phyloP scores from a whole-genome alignment of 371 early-diverging fungal species.

The Actinomucor elegans region DNA sequence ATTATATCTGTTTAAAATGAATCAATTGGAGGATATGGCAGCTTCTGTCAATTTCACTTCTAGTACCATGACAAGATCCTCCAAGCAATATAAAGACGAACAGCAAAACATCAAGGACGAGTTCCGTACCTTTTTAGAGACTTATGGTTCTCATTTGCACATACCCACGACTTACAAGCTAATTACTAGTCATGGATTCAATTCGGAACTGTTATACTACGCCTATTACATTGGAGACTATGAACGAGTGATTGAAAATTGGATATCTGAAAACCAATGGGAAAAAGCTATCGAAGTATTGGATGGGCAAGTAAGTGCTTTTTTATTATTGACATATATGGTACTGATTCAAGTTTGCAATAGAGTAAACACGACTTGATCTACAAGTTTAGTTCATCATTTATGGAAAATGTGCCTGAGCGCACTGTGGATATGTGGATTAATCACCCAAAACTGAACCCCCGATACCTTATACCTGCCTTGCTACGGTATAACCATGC shows the following conservation, averaged over 20 bases:
- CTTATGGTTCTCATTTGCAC: conserved; percentile 64
- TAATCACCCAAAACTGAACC: conserved; percentile 76
- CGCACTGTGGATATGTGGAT: conserved; percentile 85
- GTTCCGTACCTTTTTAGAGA: conserved; percentile 69
- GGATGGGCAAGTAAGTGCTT: conserved; percentile 60
- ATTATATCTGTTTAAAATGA: conserved; percentile 75
- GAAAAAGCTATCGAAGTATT: conserved; percentile 73
- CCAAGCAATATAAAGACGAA: conserved; percentile 43
- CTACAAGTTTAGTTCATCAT: conserved; percentile 80
- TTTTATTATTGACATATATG: neutral
- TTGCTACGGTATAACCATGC: conserved; percentile 76
- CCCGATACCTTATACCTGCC: conserved; percentile 85
- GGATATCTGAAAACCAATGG: conserved; percentile 77
- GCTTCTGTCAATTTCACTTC: conserved; percentile 42
- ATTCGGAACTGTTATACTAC: conserved; percentile 73
- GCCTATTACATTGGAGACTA: conserved; percentile 79
- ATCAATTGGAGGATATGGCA: conserved; percentile 64
- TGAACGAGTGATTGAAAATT: conserved; percentile 77
- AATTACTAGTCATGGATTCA: conserved; percentile 83
- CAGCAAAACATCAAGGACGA: conserved; percentile 59
- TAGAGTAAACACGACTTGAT: conserved; percentile 73
- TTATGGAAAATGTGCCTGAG: conserved; percentile 81
- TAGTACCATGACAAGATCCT: conserved; percentile 8
- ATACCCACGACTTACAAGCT: conserved; percentile 72
- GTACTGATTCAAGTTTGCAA: no score